phyloP scores from a whole-genome alignment of 2,329 filamentous ascomycete species.

The Cladophialophora carrionii region DNA sequence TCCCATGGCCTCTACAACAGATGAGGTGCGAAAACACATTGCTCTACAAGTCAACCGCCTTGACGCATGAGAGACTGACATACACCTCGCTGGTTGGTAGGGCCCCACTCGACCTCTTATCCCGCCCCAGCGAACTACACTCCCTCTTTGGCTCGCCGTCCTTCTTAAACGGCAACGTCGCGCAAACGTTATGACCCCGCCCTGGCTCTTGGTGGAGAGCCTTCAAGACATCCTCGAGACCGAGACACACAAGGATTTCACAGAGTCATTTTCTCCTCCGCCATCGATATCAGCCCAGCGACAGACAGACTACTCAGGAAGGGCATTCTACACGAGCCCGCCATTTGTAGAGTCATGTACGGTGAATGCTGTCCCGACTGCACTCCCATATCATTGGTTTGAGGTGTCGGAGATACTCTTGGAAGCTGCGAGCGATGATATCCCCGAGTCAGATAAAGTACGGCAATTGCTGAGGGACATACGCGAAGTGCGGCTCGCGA shows the following conservation, averaged over 20 bases:
- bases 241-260: conserved; percentile 70
- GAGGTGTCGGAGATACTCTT: conserved; percentile 87
- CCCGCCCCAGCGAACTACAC: conserved; percentile 75
- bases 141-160: conserved; percentile 93
- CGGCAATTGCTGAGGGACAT: conserved; percentile 77
- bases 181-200: conserved; percentile 87
- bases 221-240: conserved; percentile 76
- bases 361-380: conserved; percentile 66
- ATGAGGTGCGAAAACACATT: conserved; percentile 30
- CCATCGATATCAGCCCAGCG: conserved; percentile 55
- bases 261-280: conserved; percentile 74
- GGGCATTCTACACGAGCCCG: conserved; percentile 57
- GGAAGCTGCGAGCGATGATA: conserved; percentile 80
- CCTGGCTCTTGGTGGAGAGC: conserved; percentile 80
- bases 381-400: conserved; percentile 92
- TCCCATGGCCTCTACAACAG: conserved; percentile 39
- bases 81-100: conserved; percentile 52
- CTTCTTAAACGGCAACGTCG: conserved; percentile 92
- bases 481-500: conserved; percentile 84
- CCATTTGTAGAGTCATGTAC: conserved; percentile 81
- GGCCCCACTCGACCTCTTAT: conserved; percentile 75
- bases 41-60: background rate
- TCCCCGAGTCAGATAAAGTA: conserved; percentile 73
- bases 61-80: background rate
- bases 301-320: conserved; percentile 46